Evolutionary conservation across 305 asterid genomes (phyloP).

Genomic region (Fraxinus nigra): DNA sequence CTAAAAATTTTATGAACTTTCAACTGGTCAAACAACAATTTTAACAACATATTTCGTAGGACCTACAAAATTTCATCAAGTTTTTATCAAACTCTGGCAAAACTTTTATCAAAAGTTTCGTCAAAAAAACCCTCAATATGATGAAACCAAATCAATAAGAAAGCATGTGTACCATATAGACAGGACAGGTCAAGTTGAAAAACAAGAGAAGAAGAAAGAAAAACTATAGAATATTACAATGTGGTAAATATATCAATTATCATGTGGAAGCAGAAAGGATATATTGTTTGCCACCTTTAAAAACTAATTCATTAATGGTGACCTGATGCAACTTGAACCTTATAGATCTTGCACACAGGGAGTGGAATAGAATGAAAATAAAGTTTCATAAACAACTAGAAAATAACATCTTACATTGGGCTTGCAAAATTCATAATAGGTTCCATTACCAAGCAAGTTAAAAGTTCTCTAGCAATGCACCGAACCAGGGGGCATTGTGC

Average conservation of each 20-base stretch:
- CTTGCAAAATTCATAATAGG: constrained; percentile 90
- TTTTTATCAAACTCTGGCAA: not conserved
- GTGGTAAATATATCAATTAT: not conserved
- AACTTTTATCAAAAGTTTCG: not conserved
- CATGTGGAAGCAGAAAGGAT: not conserved
- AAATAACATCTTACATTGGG: constrained; percentile 67
- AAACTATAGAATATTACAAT: not conserved
- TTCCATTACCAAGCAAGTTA: constrained; percentile 88
- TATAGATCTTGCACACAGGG: constrained; percentile 7
- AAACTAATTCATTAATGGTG: not conserved
- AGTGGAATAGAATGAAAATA: constrained; percentile 1
- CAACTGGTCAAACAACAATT: not conserved
- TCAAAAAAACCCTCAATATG: not conserved
- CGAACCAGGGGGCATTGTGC: constrained; percentile 87
- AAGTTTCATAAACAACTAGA: constrained; percentile 15
- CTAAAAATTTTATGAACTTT: not conserved
- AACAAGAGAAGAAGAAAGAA: not conserved
- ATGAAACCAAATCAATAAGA: not conserved
- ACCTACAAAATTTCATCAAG: not conserved
- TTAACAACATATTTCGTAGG: not conserved
- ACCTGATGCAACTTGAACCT: constrained; percentile 19
- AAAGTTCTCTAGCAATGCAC: constrained; percentile 87
- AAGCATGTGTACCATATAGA: not conserved
- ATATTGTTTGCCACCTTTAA: not conserved
- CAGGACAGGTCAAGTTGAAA: not conserved